These are phyloP conservation scores for Astrephomene gubernaculifera DNA, from an alignment of 139 green algal species.

Conservation along the genomic window DNA sequence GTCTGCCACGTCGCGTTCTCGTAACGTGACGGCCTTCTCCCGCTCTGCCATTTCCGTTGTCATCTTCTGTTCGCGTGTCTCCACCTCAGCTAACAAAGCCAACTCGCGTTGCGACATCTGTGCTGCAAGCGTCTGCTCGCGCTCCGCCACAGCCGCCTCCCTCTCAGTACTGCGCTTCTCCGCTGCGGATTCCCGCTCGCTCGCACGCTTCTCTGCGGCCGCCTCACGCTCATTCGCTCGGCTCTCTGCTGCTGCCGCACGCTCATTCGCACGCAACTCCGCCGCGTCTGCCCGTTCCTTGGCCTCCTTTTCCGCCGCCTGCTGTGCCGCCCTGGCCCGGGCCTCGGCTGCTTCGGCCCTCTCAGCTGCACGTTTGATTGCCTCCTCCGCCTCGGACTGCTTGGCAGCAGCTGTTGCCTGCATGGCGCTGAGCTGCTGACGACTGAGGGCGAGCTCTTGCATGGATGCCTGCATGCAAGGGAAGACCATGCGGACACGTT, in stretches of 20 bases:
- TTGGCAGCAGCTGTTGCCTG: background rate
- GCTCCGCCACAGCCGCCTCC: background rate
- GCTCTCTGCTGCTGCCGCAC: background rate
- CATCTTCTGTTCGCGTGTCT: background rate
- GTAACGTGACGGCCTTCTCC: background rate
- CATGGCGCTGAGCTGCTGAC: background rate
- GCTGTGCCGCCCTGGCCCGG: background rate
- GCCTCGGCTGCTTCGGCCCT: background rate
- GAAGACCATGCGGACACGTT: background rate
- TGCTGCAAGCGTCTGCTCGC: too few relatives aligned
- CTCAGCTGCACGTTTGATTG: background rate
- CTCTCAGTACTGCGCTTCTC: background rate
- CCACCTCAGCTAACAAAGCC: too few relatives aligned
- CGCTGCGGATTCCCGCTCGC: background rate
- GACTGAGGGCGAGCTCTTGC: background rate
- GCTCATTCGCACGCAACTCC: background rate
- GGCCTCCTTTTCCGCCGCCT: background rate
- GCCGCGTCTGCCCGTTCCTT: background rate
- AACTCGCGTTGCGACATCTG: too few relatives aligned
- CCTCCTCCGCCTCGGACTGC: background rate
- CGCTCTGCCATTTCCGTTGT: background rate
- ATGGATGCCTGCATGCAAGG: background rate
- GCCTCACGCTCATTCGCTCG: background rate
- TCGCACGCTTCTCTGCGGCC: background rate
- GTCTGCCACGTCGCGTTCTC: constrained; percentile 1